These are phyloP conservation scores for Yarrowia sp. DNA, from an alignment of 805 yeast species.

Conservation along the genomic window DNA sequence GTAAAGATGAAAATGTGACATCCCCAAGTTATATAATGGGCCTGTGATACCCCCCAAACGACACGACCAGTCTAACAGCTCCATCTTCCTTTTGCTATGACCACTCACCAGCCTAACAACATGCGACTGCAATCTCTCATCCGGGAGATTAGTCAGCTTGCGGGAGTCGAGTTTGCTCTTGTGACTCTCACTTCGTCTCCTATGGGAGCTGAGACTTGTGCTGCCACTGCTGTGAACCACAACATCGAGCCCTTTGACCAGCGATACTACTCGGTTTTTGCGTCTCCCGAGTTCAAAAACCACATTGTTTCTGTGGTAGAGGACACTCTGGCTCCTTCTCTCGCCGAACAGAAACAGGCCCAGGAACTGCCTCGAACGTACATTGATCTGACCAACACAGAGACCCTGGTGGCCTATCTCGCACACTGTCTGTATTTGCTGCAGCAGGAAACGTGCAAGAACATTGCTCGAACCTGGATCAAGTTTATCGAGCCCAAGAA, in stretches of 20 bases:
- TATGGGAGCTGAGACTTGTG: too few relatives aligned
- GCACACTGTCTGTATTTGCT: conserved; percentile 5
- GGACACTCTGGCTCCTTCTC: conserved; percentile 1
- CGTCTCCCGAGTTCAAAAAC: not conserved
- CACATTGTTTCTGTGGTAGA: conserved; percentile 7
- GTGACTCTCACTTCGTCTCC: not conserved
- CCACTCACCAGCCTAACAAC: not conserved
- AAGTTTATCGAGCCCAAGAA: conserved; percentile 69
- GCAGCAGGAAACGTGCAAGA: conserved; percentile 63
- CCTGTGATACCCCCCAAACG: too few relatives aligned
- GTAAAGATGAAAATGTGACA: conserved; percentile 23
- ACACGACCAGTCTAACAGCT: not conserved
- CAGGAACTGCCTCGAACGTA: conserved; percentile 14
- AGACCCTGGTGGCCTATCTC: not conserved
- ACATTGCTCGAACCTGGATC: conserved; percentile 72
- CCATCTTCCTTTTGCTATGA: not conserved
- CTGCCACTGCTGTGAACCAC: too few relatives aligned
- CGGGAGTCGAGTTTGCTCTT: conserved; percentile 9
- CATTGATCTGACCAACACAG: not conserved
- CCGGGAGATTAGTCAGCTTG: not conserved
- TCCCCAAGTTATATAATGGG: conserved; percentile 3
- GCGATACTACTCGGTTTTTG: not conserved
- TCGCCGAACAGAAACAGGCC: conserved; percentile 9
- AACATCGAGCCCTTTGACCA: not conserved
- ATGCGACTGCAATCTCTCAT: not conserved